phyloP scores from a whole-genome alignment of 208 protist genomes.

The Acanthamoeba polyphaga region DNA sequence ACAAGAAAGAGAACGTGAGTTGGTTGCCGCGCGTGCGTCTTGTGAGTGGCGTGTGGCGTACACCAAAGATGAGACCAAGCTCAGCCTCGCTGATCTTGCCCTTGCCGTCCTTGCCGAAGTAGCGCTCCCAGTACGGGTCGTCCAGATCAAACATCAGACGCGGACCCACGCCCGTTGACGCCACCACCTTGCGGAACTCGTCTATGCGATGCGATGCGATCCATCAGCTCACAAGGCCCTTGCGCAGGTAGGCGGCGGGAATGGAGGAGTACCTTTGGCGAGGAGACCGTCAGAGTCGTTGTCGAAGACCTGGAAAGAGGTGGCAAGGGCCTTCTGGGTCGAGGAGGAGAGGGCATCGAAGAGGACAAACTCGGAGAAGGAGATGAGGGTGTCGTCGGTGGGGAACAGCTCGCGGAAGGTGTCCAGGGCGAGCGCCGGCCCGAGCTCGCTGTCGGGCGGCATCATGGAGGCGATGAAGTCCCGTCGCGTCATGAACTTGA shows the following conservation, averaged over 20 bases:
- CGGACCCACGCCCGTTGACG: neutral
- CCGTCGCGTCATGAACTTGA: constrained; percentile 80
- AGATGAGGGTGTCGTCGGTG: constrained; percentile 34
- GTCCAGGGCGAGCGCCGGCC: neutral
- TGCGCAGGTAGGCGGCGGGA: neutral
- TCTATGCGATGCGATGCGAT: neutral
- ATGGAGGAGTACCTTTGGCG: neutral
- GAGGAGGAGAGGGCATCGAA: constrained; percentile 65
- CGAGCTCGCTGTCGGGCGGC: neutral
- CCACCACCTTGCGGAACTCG: constrained; percentile 33
- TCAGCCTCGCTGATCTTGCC: constrained; percentile 47
- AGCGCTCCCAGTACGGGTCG: constrained; percentile 48
- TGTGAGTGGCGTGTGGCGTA: neutral
- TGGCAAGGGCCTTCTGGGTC: constrained; percentile 65
- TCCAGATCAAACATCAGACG: constrained; percentile 67
- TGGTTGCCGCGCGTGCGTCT: no score
- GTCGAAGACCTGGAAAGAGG: constrained; percentile 76
- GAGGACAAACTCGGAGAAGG: constrained; percentile 73
- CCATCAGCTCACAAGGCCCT: neutral
- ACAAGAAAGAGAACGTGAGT: neutral
- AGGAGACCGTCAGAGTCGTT: constrained; percentile 56
- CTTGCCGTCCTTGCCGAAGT: constrained; percentile 71
- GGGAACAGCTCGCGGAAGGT: constrained; percentile 40
- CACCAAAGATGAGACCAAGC: constrained; percentile 70
- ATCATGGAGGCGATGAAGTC: constrained; percentile 78